Evolutionary conservation across 352 stramenopile species (phyloP).

Genomic region (Elongisporangium prolatum): DNA sequence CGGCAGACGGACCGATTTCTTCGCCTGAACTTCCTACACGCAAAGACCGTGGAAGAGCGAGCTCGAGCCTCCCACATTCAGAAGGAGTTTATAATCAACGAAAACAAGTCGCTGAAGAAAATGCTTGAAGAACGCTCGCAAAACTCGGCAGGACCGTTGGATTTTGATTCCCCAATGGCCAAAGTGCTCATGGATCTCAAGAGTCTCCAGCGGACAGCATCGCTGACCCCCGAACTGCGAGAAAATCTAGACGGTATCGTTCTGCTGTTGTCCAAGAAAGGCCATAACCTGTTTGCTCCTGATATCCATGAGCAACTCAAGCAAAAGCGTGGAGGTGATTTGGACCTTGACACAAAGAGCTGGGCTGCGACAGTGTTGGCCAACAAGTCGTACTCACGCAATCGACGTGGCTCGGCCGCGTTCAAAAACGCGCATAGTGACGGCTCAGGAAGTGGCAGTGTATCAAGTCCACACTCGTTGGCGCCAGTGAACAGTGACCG

Average conservation of each 20-base stretch:
- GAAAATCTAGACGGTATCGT: conserved; percentile 78
- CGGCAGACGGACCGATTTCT: conserved; percentile 74
- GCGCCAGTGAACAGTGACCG: conserved; percentile 12
- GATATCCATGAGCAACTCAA: conserved; percentile 82
- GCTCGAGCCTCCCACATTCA: conserved; percentile 60
- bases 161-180: conserved; percentile 78
- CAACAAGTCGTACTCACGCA: conserved; percentile 77
- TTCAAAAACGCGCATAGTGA: conserved; percentile 22
- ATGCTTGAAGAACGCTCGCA: conserved; percentile 64
- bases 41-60: conserved; percentile 64
- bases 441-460: conserved; percentile 9
- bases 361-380: conserved; percentile 71
- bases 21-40: conserved; percentile 70
- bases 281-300: conserved; percentile 72
- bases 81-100: conserved; percentile 79
- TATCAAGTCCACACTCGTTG: conserved; percentile 2
- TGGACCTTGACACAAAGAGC: conserved; percentile 76
- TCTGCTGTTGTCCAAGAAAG: conserved; percentile 69
- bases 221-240: conserved; percentile 52
- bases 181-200: conserved; percentile 78
- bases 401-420: conserved; percentile 44
- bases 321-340: conserved; percentile 57
- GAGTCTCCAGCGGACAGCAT: conserved; percentile 54
- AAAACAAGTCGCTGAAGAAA: conserved; percentile 81
- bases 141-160: conserved; percentile 31